Conservation (phyloP, 106 monocot species). For the Cymbidium sinense region DNA sequence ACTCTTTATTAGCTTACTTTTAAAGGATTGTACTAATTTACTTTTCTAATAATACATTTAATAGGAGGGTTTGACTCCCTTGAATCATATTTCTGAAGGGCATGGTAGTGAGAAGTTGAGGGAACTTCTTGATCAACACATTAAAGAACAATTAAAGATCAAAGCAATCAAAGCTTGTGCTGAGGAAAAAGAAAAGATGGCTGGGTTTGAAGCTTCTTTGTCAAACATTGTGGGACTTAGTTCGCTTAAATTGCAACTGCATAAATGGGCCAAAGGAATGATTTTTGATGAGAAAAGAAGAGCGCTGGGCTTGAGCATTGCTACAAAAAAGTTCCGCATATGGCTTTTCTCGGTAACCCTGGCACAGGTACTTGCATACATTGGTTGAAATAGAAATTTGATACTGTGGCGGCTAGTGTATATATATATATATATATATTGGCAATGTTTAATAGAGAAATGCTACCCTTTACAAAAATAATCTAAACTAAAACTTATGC, state of each 20-base stretch:
- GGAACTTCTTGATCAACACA: constrained; percentile 45
- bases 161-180: constrained; percentile 55
- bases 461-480: too few species aligned
- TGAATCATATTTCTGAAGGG: constrained; percentile 55
- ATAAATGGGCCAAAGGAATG: constrained; percentile 89
- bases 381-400: neutral
- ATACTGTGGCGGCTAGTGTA: neutral
- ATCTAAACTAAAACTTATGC: too few species aligned
- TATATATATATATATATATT: neutral
- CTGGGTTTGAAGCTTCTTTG: constrained; percentile 69
- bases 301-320: constrained; percentile 65
- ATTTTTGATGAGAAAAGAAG: constrained; percentile 93
- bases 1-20: neutral
- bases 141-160: constrained; percentile 53
- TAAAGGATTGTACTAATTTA: neutral
- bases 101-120: constrained; percentile 38
- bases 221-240: constrained; percentile 69
- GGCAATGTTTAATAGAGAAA: too few species aligned
- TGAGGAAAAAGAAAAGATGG: constrained; percentile 61
- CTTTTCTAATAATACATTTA: neutral
- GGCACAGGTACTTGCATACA: constrained; percentile 48
- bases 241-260: constrained; percentile 67
- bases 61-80: constrained; percentile 75
- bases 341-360: constrained; percentile 98
- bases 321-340: constrained; percentile 71